Base-by-base conservation (phyloP, 2,329 filamentous ascomycete genomes). In the Talaromyces verruculosus region DNA sequence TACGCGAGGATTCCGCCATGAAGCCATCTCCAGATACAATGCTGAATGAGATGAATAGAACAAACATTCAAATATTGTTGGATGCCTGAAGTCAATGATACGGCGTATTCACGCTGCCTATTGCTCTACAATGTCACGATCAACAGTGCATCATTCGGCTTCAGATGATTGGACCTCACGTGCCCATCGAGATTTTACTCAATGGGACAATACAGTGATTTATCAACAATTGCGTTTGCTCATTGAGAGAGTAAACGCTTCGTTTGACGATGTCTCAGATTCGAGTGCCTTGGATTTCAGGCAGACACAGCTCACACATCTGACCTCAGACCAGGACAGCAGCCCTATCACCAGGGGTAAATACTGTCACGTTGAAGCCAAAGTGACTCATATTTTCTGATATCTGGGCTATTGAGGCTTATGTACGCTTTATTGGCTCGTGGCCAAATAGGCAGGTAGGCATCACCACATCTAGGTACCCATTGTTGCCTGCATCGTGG, bases 401-500 rank as follows among this genome's bases (percentile, higher is more conserved):
- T 53, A 19, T 19, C 5, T 13, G n/a, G 51, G 7, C 33, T 25
- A 22, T 19, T 22, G 30, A 22, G 30, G n/a, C 33, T 15, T 37
- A 37, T 37, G 25, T 57, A 57, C 19, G 17, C 6, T 37, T 37
- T 22, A 25, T 25, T 57, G 11, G 53, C 33, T 39, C 30, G 22
- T 57, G n/a, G 8, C 15, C 15, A 53, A 13, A 19, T n/a, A 17
- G 33, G 30, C 17, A 55, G 30, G 33, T 10, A 57, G 53, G 30
- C 53, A 10, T 57, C n/a, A 30, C n/a, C 47, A 22, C 13, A 17
- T 59, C 25, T 15, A 47, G 22, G 57, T 45, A 33, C 30, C 43
- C n/a, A 53, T 41, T 39, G 60, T 28, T 62, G 60, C 43, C 60
- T 51, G 53, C 33, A 30, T 33, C n/a, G 53, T 57, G 53, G 19